Percentiles rank a stretch among this genome's conserved stretches.
Conservation (phyloP, 441 rosid species). For the Breynia disticha region DNA sequence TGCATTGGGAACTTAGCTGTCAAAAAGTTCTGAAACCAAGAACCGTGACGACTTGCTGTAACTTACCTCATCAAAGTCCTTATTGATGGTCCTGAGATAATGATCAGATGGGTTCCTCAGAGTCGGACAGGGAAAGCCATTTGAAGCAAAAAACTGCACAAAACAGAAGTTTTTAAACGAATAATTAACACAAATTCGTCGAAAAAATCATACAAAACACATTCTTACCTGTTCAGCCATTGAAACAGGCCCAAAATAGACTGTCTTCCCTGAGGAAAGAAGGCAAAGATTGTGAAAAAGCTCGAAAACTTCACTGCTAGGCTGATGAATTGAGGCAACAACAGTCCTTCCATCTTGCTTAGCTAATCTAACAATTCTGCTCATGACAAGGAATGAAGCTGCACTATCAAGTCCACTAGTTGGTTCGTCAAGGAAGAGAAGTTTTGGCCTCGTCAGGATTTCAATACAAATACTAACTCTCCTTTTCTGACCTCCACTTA, state of each 20-base stretch:
- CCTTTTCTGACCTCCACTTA: conserved; percentile 38
- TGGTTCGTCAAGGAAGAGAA: conserved; percentile 36
- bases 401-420: conserved; percentile 46
- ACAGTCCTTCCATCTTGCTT: conserved; percentile 27
- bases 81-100: conserved; percentile 39
- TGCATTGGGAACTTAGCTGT: too few relatives aligned
- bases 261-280: conserved; percentile 25
- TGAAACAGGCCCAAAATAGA: conserved; percentile 28
- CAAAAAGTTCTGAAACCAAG: too few relatives aligned
- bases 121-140: conserved; percentile 42
- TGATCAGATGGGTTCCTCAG: conserved; percentile 45
- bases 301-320: conserved; percentile 40
- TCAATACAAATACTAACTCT: conserved; percentile 41
- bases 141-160: conserved; percentile 33
- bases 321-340: conserved; percentile 36
- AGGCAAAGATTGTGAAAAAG: conserved; percentile 32
- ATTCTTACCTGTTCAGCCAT: conserved; percentile 23
- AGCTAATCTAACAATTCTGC: conserved; percentile 24
- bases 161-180: background rate
- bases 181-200: too few relatives aligned
- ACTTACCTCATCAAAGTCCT: conserved; percentile 35
- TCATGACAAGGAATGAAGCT: conserved; percentile 35
- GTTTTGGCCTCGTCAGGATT: conserved; percentile 29
- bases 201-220: too few relatives aligned
- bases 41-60: too few relatives aligned